Evolutionary conservation across 2,329 filamentous ascomycete genomes (phyloP).

Genomic region (Neonectria faginata): DNA sequence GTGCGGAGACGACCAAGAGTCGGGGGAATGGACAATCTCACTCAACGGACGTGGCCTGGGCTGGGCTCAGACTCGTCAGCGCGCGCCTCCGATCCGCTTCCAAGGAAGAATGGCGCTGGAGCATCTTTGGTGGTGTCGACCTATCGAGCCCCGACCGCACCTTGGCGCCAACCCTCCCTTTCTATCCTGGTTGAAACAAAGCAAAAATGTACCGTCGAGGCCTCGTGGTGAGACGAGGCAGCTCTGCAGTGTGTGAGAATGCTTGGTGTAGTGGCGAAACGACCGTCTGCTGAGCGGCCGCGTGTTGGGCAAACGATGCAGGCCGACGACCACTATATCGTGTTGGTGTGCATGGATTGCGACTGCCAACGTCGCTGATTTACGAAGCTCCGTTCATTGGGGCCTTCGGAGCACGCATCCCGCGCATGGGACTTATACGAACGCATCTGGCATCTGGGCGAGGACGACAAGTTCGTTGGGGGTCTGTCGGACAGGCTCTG

Average conservation of each 20-base stretch:
- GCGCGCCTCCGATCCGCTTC: neutral
- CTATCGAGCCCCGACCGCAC: slow-evolving; percentile 10
- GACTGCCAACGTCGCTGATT: slow-evolving; percentile 13
- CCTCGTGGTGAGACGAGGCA: slow-evolving; percentile 21
- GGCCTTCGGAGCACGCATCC: neutral
- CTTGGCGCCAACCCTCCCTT: slow-evolving; percentile 5
- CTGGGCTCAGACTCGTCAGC: slow-evolving; percentile 7
- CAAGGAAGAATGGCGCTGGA: slow-evolving; percentile 4
- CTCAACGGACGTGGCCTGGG: neutral
- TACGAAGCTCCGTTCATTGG: slow-evolving; percentile 14
- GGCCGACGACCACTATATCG: slow-evolving; percentile 2
- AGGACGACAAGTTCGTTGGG: neutral
- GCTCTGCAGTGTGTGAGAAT: slow-evolving; percentile 13
- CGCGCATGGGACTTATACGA: neutral
- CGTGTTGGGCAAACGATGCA: slow-evolving; percentile 11
- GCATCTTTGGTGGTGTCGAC: slow-evolving; percentile 15
- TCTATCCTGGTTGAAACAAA: slow-evolving; percentile 22
- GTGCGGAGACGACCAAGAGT: slow-evolving; percentile 4
- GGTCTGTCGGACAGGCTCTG: neutral
- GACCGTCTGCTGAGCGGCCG: slow-evolving; percentile 5
- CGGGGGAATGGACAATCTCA: slow-evolving; percentile 12
- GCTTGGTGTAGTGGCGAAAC: slow-evolving; percentile 18
- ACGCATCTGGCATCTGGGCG: neutral
- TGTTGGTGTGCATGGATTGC: slow-evolving; percentile 15
- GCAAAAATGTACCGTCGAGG: slow-evolving; percentile 15